phyloP scores from a whole-genome alignment of 805 yeast species.

The Kuraishia ogatae region DNA sequence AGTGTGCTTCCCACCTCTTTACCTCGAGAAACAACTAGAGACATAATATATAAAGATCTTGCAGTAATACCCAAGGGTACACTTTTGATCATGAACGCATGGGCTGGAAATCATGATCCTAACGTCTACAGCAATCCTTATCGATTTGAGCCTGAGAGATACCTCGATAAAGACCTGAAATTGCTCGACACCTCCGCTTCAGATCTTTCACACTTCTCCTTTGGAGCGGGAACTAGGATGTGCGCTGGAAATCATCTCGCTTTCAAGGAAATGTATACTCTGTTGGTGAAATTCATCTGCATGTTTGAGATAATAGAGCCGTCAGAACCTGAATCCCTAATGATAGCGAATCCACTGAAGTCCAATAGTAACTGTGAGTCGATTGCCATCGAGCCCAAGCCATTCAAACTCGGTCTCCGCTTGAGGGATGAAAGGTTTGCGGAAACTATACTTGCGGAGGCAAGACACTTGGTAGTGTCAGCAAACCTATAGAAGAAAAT shows the following conservation, averaged over 20 bases:
- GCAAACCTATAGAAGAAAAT: too few relatives aligned
- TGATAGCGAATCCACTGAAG: constrained; percentile 43
- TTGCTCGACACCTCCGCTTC: constrained; percentile 5
- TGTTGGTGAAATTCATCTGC: constrained; percentile 43
- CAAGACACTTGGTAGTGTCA: neutral
- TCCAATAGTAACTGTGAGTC: constrained; percentile 45
- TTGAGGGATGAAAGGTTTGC: constrained; percentile 16
- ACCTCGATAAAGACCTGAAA: constrained; percentile 25
- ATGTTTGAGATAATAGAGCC: constrained; percentile 42
- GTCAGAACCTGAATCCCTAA: constrained; percentile 15
- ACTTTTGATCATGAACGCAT: constrained; percentile 54
- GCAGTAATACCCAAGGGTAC: constrained; percentile 47
- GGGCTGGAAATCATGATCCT: constrained; percentile 62
- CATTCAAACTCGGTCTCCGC: constrained; percentile 25
- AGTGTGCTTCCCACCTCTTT: constrained; percentile 61
- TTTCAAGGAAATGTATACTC: constrained; percentile 51
- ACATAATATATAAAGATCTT: constrained; percentile 29
- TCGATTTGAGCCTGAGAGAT: constrained; percentile 45
- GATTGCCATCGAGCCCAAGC: constrained; percentile 54
- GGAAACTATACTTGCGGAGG: constrained; percentile 2
- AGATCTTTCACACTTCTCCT: constrained; percentile 35
- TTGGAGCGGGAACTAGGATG: constrained; percentile 68
- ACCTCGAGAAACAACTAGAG: constrained; percentile 52
- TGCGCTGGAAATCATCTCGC: constrained; percentile 67
- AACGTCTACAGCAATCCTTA: constrained; percentile 31